Evolutionary conservation across 2,329 filamentous ascomycete species (phyloP).

Genomic region (Aspergillus candidus): DNA sequence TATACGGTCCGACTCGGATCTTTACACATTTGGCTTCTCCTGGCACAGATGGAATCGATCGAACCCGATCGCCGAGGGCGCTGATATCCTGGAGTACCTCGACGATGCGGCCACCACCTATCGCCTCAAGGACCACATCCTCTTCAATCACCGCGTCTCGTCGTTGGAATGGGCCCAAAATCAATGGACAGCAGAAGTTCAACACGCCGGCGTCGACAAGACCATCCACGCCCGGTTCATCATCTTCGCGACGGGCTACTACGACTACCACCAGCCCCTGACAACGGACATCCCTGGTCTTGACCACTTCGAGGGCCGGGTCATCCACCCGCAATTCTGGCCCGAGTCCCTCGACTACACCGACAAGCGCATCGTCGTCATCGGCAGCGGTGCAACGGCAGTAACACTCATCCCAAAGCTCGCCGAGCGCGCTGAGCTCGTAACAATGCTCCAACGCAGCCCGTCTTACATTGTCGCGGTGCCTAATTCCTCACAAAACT

Average conservation of each 20-base stretch:
- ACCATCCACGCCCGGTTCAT: conserved; percentile 18
- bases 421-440: conserved; percentile 56
- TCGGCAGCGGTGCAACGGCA: conserved; percentile 74
- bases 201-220: conserved; percentile 19
- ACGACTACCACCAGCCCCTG: conserved; percentile 62
- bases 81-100: conserved; percentile 1
- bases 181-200: conserved; percentile 17
- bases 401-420: conserved; percentile 69
- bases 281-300: conserved; percentile 60
- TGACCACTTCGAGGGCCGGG: conserved; percentile 57
- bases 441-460: conserved; percentile 77
- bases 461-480: conserved; percentile 62
- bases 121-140: too few species aligned
- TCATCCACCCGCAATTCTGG: conserved; percentile 72
- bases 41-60: conserved; percentile 59
- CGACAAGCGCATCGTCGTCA: conserved; percentile 62
- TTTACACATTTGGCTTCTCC: conserved; percentile 55
- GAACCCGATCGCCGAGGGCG: conserved; percentile 41
- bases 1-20: conserved; percentile 50
- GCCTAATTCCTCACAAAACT: conserved; percentile 26
- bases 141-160: too few species aligned
- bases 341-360: conserved; percentile 60
- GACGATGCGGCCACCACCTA: too few species aligned
- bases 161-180: too few species aligned
- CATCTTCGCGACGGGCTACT: conserved; percentile 64